Conservation (phyloP, 805 yeast genomes). For the Teunomyces kruisii region DNA sequence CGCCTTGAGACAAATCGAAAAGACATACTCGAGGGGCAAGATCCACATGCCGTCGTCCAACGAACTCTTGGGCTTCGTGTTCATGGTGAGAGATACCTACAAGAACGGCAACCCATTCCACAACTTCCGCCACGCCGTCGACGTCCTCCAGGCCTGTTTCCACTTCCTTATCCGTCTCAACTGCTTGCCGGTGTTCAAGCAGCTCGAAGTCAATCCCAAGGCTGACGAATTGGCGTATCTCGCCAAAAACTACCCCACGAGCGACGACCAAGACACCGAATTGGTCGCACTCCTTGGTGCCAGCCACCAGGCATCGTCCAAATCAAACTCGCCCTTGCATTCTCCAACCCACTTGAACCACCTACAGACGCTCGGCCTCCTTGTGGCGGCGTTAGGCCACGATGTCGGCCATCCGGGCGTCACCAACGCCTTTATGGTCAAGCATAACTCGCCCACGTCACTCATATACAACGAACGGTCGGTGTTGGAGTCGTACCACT, state of each 20-base stretch:
- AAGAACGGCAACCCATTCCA: conserved; percentile 88
- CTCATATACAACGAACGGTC: conserved; percentile 60
- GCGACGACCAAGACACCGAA: not conserved
- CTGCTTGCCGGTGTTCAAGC: conserved; percentile 39
- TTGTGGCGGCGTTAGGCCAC: conserved; percentile 88
- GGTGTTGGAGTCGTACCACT: conserved; percentile 81
- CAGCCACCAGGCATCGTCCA: not conserved
- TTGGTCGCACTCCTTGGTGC: not conserved
- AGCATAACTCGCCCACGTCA: conserved; percentile 63
- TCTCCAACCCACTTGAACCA: not conserved
- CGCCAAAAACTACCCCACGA: not conserved
- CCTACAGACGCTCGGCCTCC: conserved; percentile 55
- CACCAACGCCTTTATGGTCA: conserved; percentile 70
- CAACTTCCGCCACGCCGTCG: conserved; percentile 93
- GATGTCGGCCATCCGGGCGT: conserved; percentile 97
- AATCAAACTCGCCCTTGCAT: not conserved
- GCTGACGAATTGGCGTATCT: conserved; percentile 26
- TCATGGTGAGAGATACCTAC: conserved; percentile 74
- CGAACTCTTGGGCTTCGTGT: conserved; percentile 57
- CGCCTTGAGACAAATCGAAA: conserved; percentile 26
- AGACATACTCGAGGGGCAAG: conserved; percentile 5
- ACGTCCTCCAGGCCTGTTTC: conserved; percentile 89
- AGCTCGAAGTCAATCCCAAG: conserved; percentile 31
- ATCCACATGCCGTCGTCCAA: conserved; percentile 28
- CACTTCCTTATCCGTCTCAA: conserved; percentile 51